Percentiles rank a stretch among this genome's conserved stretches.
Conservation (phyloP, 306 rosid genomes). For the Cicer judaicum region DNA sequence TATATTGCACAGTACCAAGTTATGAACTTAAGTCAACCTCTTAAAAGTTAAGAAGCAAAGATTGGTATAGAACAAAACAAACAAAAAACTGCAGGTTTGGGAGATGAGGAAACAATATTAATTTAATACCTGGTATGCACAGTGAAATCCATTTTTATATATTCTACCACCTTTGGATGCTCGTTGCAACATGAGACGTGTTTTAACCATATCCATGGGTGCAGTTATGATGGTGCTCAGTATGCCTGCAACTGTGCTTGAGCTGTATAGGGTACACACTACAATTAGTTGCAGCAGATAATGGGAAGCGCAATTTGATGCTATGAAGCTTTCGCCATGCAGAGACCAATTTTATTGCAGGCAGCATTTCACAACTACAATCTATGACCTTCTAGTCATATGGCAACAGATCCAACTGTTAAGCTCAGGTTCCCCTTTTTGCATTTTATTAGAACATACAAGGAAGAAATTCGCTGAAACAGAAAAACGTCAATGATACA, state of each 20-base stretch:
- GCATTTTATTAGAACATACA: constrained; percentile 1
- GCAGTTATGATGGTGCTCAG: constrained; percentile 83
- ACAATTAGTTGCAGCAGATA: constrained; percentile 41
- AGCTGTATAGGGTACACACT: constrained; percentile 58
- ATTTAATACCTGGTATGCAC: constrained; percentile 75
- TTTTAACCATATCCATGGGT: constrained; percentile 92
- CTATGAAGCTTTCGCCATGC: too few relatives aligned
- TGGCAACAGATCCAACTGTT: not conserved
- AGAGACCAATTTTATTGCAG: not conserved
- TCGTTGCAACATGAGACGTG: constrained; percentile 95
- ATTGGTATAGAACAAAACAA: not conserved
- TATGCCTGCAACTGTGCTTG: constrained; percentile 79
- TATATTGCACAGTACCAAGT: constrained; percentile 6
- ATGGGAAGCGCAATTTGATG: not conserved
- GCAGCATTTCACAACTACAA: not conserved
- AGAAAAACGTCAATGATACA: not conserved
- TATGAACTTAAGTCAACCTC: not conserved
- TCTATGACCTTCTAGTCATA: not conserved
- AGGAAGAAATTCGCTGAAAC: constrained; percentile 8
- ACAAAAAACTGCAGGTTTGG: constrained; percentile 1
- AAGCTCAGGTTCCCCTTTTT: not conserved
- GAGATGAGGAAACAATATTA: constrained; percentile 15
- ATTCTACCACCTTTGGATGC: constrained; percentile 58
- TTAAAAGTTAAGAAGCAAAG: constrained; percentile 28
- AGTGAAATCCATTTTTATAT: constrained; percentile 82